Conservation (phyloP, 139 green algal genomes). For the Zygnema circumcarinatum region DNA sequence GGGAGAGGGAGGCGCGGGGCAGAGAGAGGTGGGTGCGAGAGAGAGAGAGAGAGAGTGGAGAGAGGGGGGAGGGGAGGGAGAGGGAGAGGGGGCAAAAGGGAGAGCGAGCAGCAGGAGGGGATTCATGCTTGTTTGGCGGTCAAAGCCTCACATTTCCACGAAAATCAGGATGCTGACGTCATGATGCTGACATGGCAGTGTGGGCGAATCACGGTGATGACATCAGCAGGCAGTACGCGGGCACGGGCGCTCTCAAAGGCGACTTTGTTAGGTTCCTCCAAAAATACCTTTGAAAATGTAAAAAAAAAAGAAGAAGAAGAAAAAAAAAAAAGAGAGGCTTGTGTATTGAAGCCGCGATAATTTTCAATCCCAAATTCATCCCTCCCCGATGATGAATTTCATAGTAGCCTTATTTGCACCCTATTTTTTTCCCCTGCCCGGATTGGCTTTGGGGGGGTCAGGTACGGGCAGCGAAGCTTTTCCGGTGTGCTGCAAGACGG, state of each 20-base stretch:
- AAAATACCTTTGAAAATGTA: background rate
- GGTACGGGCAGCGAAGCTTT: no score
- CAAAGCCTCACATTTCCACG: no score
- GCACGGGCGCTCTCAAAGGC: constrained; percentile 52
- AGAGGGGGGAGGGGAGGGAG: no score
- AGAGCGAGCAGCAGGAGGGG: no score
- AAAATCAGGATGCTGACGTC: no score
- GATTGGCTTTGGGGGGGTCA: background rate
- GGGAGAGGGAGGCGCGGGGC: no score
- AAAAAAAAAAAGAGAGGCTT: background rate
- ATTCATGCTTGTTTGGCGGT: no score
- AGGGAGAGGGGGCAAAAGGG: no score
- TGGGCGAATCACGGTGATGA: constrained; percentile 58
- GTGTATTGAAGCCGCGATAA: background rate
- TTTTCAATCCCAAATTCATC: constrained; percentile 32
- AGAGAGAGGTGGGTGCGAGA: no score
- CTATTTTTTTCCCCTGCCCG: background rate
- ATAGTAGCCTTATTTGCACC: background rate
- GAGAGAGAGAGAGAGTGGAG: no score
- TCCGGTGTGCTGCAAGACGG: no score
- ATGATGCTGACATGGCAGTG: constrained; percentile 50
- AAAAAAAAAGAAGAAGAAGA: background rate
- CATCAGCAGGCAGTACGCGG: constrained; percentile 61
- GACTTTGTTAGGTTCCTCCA: constrained; percentile 55
- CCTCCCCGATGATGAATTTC: background rate